A percentile compares a stretch with the other conserved stretches of the same genome.
These are phyloP conservation scores for Akebia trifoliata DNA, from an alignment of 164 flowering plant genomes.

Conservation along the genomic window DNA sequence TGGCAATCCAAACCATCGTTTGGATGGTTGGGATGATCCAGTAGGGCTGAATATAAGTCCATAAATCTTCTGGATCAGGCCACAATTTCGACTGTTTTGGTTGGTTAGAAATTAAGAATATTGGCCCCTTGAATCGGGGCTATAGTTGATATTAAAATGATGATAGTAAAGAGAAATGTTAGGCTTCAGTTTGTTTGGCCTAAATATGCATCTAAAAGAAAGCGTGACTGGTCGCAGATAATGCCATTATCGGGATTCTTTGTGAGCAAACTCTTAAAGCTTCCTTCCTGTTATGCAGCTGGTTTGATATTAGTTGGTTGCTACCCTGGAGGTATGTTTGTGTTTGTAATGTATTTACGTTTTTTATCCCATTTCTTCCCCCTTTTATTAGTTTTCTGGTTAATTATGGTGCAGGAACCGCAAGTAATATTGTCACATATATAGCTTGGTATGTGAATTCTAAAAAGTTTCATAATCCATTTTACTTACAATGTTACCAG, in stretches of 20 bases:
- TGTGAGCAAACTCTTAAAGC: conserved; percentile 69
- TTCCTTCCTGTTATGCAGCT: conserved; percentile 89
- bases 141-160: too few species aligned
- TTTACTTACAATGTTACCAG: background rate
- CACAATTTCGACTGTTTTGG: too few species aligned
- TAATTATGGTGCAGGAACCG: conserved; percentile 59
- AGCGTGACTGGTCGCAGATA: conserved; percentile 44
- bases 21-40: too few species aligned
- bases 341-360: conserved; percentile 1
- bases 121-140: too few species aligned
- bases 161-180: too few species aligned
- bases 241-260: conserved; percentile 84
- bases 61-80: too few species aligned
- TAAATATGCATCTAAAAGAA: conserved; percentile 5
- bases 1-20: too few species aligned
- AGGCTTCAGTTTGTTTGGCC: background rate
- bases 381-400: background rate
- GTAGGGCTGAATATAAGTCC: too few species aligned
- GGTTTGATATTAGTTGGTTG: conserved; percentile 89
- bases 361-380: background rate
- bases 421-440: conserved; percentile 89
- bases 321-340: conserved; percentile 78
- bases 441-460: conserved; percentile 62
- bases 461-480: background rate
- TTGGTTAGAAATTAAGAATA: too few species aligned